These are phyloP conservation scores for Cenchrus purpureus DNA, from an alignment of 176 grass and related monocot genomes.

Conservation along the genomic window DNA sequence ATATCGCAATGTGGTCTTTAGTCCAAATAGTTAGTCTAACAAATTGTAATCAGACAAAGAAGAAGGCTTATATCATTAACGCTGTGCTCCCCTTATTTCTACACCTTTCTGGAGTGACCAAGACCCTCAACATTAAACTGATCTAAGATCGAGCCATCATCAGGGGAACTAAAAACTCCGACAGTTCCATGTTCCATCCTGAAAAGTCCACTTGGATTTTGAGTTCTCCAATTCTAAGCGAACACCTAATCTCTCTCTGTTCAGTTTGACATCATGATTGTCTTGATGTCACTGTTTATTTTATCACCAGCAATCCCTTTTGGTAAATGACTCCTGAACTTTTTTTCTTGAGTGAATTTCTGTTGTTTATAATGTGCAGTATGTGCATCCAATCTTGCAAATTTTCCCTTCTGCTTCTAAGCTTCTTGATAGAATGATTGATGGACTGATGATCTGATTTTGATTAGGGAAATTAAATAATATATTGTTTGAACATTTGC, in stretches of 20 bases:
- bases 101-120: too few relatives aligned
- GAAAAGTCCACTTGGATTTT: too few relatives aligned
- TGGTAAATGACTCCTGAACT: neutral
- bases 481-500: neutral
- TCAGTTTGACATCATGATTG: neutral
- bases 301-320: neutral
- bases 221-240: too few relatives aligned
- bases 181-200: too few relatives aligned
- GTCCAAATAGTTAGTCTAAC: too few relatives aligned
- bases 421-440: slow-evolving; percentile 6
- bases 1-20: too few relatives aligned
- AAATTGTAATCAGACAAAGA: too few relatives aligned
- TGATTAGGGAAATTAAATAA: neutral
- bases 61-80: too few relatives aligned
- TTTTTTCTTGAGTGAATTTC: neutral
- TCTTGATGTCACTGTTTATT: neutral
- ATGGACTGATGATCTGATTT: neutral
- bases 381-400: slow-evolving; percentile 4
- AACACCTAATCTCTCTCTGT: neutral
- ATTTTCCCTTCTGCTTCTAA: neutral
- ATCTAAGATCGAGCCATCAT: too few relatives aligned
- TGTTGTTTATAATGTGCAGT: neutral
- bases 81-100: too few relatives aligned
- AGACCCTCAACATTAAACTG: too few relatives aligned
- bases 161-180: too few relatives aligned